Evolutionary conservation across 805 yeast genomes (phyloP).

Genomic region (Ogataea populi-albae): DNA sequence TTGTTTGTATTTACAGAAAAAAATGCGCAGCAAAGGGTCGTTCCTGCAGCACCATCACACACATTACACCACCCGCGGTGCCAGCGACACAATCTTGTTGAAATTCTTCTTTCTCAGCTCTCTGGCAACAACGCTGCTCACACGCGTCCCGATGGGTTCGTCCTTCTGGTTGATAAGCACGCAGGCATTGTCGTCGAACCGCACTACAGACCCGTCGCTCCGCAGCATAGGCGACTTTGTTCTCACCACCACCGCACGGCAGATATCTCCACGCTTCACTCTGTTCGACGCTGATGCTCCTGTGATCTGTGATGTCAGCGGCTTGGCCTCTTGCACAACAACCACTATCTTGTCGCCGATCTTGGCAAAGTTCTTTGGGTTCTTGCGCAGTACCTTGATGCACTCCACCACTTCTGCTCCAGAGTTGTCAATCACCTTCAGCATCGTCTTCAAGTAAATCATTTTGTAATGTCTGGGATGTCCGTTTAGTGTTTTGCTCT

Average conservation of each 20-base stretch:
- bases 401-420: slow-evolving; percentile 94
- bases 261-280: slow-evolving; percentile 92
- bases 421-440: slow-evolving; percentile 91
- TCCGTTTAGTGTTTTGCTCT: too few species aligned
- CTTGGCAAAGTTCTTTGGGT: slow-evolving; percentile 76
- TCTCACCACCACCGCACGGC: slow-evolving; percentile 93
- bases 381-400: slow-evolving; percentile 88
- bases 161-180: slow-evolving; percentile 85
- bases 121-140: slow-evolving; percentile 84
- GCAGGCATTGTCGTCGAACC: slow-evolving; percentile 96
- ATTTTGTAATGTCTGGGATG: too few species aligned
- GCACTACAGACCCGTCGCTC: slow-evolving; percentile 80
- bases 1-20: slow-evolving; percentile 2
- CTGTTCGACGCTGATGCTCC: slow-evolving; percentile 74
- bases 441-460: slow-evolving; percentile 85
- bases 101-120: slow-evolving; percentile 81
- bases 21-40: neutral
- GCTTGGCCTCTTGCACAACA: slow-evolving; percentile 88
- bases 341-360: slow-evolving; percentile 93
- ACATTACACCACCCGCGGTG: slow-evolving; percentile 70
- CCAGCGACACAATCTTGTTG: slow-evolving; percentile 84
- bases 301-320: slow-evolving; percentile 62
- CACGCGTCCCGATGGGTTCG: slow-evolving; percentile 94
- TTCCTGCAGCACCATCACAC: neutral
- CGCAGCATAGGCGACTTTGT: slow-evolving; percentile 71